Conservation (phyloP, 2,329 filamentous ascomycete genomes). For the Fusarium sp. region DNA sequence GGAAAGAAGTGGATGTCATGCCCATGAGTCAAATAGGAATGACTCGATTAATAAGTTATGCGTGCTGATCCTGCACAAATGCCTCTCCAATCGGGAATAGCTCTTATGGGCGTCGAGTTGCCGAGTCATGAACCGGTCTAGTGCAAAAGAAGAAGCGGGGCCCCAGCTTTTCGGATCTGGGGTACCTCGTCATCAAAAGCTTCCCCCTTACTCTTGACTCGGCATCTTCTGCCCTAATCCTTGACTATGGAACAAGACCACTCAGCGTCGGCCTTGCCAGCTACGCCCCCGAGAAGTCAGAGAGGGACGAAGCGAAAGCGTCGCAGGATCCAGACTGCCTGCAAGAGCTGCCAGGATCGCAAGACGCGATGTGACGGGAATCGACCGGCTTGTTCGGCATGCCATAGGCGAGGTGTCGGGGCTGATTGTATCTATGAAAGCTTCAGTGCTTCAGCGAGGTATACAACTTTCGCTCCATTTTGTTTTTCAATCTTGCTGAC, state of each 20-base stretch:
- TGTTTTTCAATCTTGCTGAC: neutral
- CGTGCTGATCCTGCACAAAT: neutral
- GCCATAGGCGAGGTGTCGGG: neutral
- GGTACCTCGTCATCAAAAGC: neutral
- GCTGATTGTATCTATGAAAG: slow-evolving; percentile 7
- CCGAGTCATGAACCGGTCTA: neutral
- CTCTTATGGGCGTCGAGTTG: too few species aligned
- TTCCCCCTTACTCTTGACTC: neutral
- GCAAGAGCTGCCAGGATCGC: slow-evolving; percentile 13
- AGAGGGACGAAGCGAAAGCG: slow-evolving; percentile 3
- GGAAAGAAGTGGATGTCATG: too few species aligned
- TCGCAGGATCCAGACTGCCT: slow-evolving; percentile 9
- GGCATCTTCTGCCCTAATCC: neutral
- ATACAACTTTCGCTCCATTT: neutral
- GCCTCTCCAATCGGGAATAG: neutral
- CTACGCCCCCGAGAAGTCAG: neutral
- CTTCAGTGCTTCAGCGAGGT: neutral
- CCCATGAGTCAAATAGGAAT: neutral
- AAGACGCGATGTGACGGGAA: slow-evolving; percentile 23
- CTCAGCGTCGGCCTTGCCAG: neutral
- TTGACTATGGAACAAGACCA: neutral
- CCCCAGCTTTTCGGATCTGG: neutral
- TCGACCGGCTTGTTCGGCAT: slow-evolving; percentile 14
- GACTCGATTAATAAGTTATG: neutral
- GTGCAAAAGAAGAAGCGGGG: neutral